Base-by-base conservation (phyloP, 2,329 filamentous ascomycete genomes). In the Clarireedia hainanense region DNA sequence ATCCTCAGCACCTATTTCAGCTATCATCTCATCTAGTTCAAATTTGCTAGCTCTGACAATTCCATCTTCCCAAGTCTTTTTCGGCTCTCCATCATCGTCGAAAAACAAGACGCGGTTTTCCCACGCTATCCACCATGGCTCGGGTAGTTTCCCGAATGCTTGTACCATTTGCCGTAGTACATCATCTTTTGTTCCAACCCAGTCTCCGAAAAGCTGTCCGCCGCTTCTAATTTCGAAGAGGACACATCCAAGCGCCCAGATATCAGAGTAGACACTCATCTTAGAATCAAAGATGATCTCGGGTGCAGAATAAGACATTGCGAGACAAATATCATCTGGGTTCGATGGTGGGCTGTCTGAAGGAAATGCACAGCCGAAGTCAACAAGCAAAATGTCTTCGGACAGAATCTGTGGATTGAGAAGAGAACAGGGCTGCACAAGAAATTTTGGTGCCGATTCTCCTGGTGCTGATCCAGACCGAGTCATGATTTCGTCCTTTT, bases 201-300 rank as follows among this genome's bases (percentile, higher is more conserved):
- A 47, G 24, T 47, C 43, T 23, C 43, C 43, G 15, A 47, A 47
- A 27, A 47, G 43, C 24, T 34, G 46, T 9, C 2, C 46, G 6
- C 46, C 46, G 26, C 46, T 53, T 17, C 57, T 47, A 10, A 59
- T 61, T 39, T 61, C 55, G 9, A 55, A 59, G n/a, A 61, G 45
- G 0, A 54, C 55, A 48, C 59, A 61, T 3, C 55, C 57, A 5
- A 61, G 48, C 6, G 59, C 59, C 57, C 59, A 61, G 30, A 59
- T 58, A 53, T 59, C 59, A 5, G 57, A 61, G 10, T 48, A 42
- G 15, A 58, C 27, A 36, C 57, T 57, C 12, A 54, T 52, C 15
- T 37, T 36, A 6, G n/a, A 27, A 12, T 56, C 47, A 49, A 58
- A 59, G 20, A 52, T 56, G 47, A 59, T 56, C 39, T 61, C 59